Percentiles rank a stretch among this genome's conserved stretches.
phyloP scores from a whole-genome alignment of 2,329 filamentous ascomycete species.

The Chaetomium globosum region DNA sequence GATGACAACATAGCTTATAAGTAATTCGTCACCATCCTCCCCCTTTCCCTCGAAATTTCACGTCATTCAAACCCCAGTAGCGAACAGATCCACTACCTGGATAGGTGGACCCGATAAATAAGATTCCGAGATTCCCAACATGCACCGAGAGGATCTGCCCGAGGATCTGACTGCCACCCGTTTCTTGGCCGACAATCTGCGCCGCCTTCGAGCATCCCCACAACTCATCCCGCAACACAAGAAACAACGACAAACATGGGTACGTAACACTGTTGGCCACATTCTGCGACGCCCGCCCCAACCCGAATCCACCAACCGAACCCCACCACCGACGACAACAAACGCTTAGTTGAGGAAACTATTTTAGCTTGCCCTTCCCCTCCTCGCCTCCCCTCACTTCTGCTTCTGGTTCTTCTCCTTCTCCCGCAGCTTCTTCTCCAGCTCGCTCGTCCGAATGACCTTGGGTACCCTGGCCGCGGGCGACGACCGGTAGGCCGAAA shows the following conservation, averaged over 20 bases:
- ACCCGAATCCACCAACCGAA: background rate
- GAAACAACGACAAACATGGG: background rate
- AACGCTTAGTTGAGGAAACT: background rate
- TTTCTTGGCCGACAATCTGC: background rate
- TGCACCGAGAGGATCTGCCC: constrained; percentile 2
- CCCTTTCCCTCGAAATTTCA: background rate
- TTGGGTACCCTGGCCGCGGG: constrained; percentile 46
- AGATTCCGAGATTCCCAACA: background rate
- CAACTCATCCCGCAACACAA: constrained; percentile 19
- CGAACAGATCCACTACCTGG: constrained; percentile 1
- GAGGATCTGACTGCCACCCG: background rate
- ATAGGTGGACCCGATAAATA: constrained; percentile 8
- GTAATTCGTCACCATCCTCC: background rate
- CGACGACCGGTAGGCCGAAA: constrained; percentile 49
- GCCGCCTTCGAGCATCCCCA: constrained; percentile 20
- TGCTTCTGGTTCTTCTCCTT: constrained; percentile 37
- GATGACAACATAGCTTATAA: background rate
- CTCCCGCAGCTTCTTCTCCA: constrained; percentile 51
- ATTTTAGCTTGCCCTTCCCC: too few relatives aligned
- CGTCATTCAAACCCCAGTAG: background rate
- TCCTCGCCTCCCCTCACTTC: constrained; percentile 27
- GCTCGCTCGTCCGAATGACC: constrained; percentile 55
- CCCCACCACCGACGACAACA: background rate
- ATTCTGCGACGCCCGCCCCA: constrained; percentile 8
- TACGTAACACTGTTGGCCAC: constrained; percentile 7